Percentiles rank a stretch among this genome's conserved stretches.
Evolutionary conservation across 306 rosid genomes (phyloP).

Genomic region (Dalbergia cultrata): DNA sequence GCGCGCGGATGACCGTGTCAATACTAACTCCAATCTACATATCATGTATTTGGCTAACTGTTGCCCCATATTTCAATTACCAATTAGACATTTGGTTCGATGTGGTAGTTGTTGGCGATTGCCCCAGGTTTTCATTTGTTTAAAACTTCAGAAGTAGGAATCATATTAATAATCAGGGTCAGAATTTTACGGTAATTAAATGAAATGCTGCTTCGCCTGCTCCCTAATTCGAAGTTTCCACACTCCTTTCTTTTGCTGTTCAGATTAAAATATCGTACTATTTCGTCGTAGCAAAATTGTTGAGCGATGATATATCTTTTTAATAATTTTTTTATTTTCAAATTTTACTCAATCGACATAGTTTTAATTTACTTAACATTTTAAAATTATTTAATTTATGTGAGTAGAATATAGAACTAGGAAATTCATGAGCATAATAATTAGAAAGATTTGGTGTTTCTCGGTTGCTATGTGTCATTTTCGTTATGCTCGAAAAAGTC

Average conservation of each 20-base stretch:
- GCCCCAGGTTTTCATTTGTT: background rate
- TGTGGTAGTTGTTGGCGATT: background rate
- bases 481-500: no score
- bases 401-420: no score
- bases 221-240: background rate
- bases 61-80: background rate
- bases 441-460: no score
- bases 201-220: background rate
- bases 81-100: background rate
- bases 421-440: no score
- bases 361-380: no score
- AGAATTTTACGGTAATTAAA: background rate
- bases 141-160: background rate
- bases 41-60: slow-evolving; percentile 9
- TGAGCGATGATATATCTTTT: background rate
- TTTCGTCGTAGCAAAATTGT: background rate
- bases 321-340: no score
- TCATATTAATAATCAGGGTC: background rate
- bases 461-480: no score
- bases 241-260: no score
- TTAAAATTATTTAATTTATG: no score
- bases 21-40: background rate
- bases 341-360: no score
- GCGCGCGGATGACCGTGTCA: background rate
- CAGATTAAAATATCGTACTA: background rate